Evolutionary conservation across 1,284 basidiomycete genomes (phyloP), one percentile per base, ranked within the genome.

Genomic region (Blastosporella zonata): DNA sequence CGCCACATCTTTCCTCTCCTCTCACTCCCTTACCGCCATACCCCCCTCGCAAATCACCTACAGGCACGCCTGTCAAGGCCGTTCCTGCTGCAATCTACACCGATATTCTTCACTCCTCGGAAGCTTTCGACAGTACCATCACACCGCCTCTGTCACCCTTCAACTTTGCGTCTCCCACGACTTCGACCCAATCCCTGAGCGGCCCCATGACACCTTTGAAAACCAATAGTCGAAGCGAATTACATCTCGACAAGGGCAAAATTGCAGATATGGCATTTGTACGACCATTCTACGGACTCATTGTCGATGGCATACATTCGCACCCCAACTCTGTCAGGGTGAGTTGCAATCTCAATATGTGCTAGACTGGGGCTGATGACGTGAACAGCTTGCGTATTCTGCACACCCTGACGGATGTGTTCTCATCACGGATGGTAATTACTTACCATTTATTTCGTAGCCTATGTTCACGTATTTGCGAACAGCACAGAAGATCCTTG

Each of bases 291-390:
- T 96, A 90, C 62, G 91, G 89, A 46, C 70, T 95, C 52, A 96
- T 96, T 53, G 91, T 92, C 9, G 93, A 96, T 63, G 93, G 93
- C 0, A 83, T 93, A 49, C 93, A 96, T 65, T 89, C 83, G 21
- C 92, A 95, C 66, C 92, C 93, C 3, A 91, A 93, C 67, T 90
- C 89, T 38, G 89, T 95, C 46, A 75, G 90, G 58, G 87, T 88
- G 64, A 47, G 80, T 34, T 41, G n/a, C 34, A 46, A 21, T 22
- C 27, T 6, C 25, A 28, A 27, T 21, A 42, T 35, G n/a, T 25
- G 25, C 25, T 39, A 25, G 25, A 36, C 5, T 42, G 18, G 18
- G 20, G 9, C 6, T 6, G 38, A 23, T 43, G 27, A 56, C 10
- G 54, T 13, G 18, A 13, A 41, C 60, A 90, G 87, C 73, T 95